Evolutionary conservation across 208 protist species (phyloP).

Genomic region (Acanthamoeba healyi): DNA sequence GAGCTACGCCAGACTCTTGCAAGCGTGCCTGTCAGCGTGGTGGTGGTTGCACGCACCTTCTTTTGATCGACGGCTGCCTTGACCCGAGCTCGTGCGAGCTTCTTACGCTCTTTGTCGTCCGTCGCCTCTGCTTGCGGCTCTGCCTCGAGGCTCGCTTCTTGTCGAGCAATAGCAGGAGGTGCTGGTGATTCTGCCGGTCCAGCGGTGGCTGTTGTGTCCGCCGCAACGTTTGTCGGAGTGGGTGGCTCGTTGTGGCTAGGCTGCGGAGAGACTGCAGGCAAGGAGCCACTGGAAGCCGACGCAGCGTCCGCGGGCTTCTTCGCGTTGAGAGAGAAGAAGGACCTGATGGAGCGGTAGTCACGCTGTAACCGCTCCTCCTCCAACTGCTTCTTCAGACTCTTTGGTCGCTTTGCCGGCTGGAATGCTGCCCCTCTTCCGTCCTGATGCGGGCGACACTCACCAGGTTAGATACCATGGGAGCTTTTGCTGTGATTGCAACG

Average conservation of each 20-base stretch:
- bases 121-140: background rate
- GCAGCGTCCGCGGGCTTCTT: background rate
- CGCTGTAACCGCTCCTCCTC: slow-evolving; percentile 32
- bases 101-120: background rate
- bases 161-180: background rate
- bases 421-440: background rate
- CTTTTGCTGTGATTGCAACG: background rate
- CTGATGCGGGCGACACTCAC: no score
- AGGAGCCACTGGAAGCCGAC: background rate
- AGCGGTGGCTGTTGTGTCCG: background rate
- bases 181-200: background rate
- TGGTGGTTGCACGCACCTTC: background rate
- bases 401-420: slow-evolving; percentile 13
- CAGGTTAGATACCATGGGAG: no score
- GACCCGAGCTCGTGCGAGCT: background rate
- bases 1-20: no score
- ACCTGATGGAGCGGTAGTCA: background rate
- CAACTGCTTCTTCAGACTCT: slow-evolving; percentile 52
- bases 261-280: background rate
- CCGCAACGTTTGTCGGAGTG: no score
- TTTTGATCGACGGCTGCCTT: background rate
- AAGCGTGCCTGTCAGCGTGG: background rate
- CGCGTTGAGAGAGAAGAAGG: background rate
- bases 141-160: background rate
- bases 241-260: background rate